Conservation (phyloP, 176 grass and related monocot genomes). For the Dendrocalamus sinicus region DNA sequence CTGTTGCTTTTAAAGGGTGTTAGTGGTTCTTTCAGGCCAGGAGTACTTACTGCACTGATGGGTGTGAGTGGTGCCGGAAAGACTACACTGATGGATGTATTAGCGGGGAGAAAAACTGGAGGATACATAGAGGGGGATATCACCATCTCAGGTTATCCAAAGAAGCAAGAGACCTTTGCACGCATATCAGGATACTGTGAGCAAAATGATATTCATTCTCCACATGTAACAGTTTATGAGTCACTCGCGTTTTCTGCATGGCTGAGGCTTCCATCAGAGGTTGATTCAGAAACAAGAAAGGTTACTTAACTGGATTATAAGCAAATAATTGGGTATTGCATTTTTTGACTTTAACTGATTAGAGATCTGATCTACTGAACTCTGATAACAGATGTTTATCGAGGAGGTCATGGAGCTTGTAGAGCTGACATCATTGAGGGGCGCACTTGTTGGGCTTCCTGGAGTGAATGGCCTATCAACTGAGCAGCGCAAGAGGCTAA, state of each 20-base stretch:
- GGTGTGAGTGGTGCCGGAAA: constrained; percentile 91
- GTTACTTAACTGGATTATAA: constrained; percentile 53
- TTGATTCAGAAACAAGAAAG: constrained; percentile 63
- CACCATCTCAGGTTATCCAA: constrained; percentile 81
- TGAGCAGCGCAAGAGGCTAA: constrained; percentile 90
- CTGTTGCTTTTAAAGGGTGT: constrained; percentile 80
- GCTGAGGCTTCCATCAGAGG: constrained; percentile 68
- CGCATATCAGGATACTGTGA: constrained; percentile 95
- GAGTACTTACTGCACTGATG: constrained; percentile 90
- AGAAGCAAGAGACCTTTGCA: constrained; percentile 96
- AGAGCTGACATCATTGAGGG: constrained; percentile 73
- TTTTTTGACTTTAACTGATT: constrained; percentile 31
- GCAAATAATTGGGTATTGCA: constrained; percentile 24
- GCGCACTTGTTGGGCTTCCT: constrained; percentile 82
- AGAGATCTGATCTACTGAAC: constrained; percentile 34
- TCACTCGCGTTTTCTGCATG: constrained; percentile 87
- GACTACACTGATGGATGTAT: constrained; percentile 93
- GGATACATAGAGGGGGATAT: constrained; percentile 81
- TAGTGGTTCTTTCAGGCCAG: constrained; percentile 90
- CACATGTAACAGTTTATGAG: constrained; percentile 81
- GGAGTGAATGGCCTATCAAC: constrained; percentile 86
- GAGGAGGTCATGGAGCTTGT: constrained; percentile 94
- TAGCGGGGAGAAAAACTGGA: constrained; percentile 90
- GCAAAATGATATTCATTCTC: constrained; percentile 94
- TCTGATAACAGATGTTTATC: constrained; percentile 74